Evolutionary conservation across 139 green algal genomes (phyloP), one percentile per base, ranked within the genome.

Genomic region (Volvox reticuliferus): DNA sequence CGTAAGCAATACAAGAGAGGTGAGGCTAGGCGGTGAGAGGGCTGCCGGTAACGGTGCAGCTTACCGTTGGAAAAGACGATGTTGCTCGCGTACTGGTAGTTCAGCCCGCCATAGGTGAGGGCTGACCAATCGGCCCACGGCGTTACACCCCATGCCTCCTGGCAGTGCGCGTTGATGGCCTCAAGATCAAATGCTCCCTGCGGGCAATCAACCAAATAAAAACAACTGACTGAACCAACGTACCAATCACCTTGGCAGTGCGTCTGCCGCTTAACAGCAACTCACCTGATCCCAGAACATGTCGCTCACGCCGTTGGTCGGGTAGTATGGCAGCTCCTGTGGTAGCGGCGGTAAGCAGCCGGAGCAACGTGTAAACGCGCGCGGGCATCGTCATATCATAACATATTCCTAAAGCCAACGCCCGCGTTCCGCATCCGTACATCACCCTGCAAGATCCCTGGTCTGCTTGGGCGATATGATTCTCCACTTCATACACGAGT

Each of bases 51-150:
- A 5, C 44, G 44, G 44, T 9, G 44, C 44, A 55, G 44, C 87
- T 32, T 28, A 91, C 87, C 97, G 86, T 98, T 98, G 62, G 91
- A 95, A 78, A 98, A 97, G 14, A 98, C 91, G 65, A 98, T 97
- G 94, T 98, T 98, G 69, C 35, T 88, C 12, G 69, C 78, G 89
- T 87, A 79, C 0, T 63, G 37, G 73, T 71, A 81, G 63, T 88
- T 32, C 33, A 76, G 20, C 0, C 86, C 91, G 36, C 91, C 91
- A 33, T 91, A 93, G 33, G 88, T 76, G 32, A 89, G 30, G 35
- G 69, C n/a, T 16, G 22, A 75, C 87, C 92, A 95, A 33, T 87
- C 69, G 21, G 73, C 36, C 5, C 83, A 44, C 17, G 94, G 93
- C 2, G 22, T 77, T 21, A 96, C 90, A 20, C 91, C 93, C 91